Percentiles rank a stretch among this genome's conserved stretches.
phyloP scores from a whole-genome alignment of 2,329 filamentous ascomycete species.

The Emmonsiellopsis sp. region DNA sequence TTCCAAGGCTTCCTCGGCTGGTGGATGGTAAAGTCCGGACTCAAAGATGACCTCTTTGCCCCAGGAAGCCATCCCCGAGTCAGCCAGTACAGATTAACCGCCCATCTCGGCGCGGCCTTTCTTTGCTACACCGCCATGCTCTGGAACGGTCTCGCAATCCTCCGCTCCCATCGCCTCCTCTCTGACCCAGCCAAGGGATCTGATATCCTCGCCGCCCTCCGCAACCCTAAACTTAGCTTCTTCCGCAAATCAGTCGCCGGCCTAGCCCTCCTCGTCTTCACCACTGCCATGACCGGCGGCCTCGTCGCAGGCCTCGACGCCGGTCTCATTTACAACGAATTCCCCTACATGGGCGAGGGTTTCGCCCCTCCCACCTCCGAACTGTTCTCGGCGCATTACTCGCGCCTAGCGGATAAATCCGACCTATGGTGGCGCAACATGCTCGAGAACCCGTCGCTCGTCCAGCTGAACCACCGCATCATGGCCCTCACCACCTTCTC shows the following conservation, averaged over 20 bases:
- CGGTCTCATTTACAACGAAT: slow-evolving; percentile 97
- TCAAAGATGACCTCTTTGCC: slow-evolving; percentile 92
- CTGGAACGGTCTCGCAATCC: slow-evolving; percentile 72
- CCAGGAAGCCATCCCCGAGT: slow-evolving; percentile 85
- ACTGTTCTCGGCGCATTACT: slow-evolving; percentile 79
- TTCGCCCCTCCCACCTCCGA: slow-evolving; percentile 72
- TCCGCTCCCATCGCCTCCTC: slow-evolving; percentile 66
- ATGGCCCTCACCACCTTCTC: slow-evolving; percentile 83
- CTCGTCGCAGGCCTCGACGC: slow-evolving; percentile 93
- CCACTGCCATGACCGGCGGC: slow-evolving; percentile 85
- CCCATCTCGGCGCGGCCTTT: slow-evolving; percentile 85
- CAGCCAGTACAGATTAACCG: slow-evolving; percentile 83
- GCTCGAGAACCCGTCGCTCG: slow-evolving; percentile 90
- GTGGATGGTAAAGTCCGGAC: slow-evolving; percentile 98
- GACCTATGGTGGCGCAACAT: slow-evolving; percentile 97
- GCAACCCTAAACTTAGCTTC: slow-evolving; percentile 55
- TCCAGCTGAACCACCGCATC: slow-evolving; percentile 91
- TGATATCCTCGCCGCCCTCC: slow-evolving; percentile 52
- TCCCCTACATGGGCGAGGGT: slow-evolving; percentile 85
- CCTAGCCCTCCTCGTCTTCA: slow-evolving; percentile 68
- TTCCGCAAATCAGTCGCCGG: slow-evolving; percentile 66
- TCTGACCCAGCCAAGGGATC: slow-evolving; percentile 55
- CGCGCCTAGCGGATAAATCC: slow-evolving; percentile 62
- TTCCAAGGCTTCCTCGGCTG: slow-evolving; percentile 94
- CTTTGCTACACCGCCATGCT: slow-evolving; percentile 92